Evolutionary conservation across 2,329 filamentous ascomycete genomes (phyloP).

Genomic region (Davidsoniella australis): DNA sequence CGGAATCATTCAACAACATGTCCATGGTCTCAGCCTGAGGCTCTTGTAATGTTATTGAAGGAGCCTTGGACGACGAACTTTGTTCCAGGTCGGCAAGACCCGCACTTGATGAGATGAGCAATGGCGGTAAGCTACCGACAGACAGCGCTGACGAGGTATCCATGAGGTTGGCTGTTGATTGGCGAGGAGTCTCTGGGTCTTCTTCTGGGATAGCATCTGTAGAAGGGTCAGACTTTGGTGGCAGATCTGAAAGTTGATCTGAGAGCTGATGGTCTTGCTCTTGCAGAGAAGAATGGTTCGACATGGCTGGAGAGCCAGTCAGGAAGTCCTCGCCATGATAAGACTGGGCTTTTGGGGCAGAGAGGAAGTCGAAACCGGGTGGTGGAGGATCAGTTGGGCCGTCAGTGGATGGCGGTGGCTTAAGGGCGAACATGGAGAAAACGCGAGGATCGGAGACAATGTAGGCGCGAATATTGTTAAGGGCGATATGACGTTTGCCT

Average conservation of each 20-base stretch:
- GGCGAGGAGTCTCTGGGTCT: conserved; percentile 8
- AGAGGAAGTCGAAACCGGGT: conserved; percentile 21
- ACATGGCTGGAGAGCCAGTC: conserved; percentile 12
- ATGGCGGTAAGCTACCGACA: conserved; percentile 5
- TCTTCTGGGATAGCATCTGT: conserved; percentile 1
- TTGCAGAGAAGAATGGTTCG: conserved; percentile 2
- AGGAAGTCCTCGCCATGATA: conserved; percentile 17
- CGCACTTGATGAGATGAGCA: neutral
- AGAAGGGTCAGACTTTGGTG: neutral
- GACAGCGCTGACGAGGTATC: neutral
- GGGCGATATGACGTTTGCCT: conserved; percentile 46
- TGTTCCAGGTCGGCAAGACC: neutral
- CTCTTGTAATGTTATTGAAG: neutral
- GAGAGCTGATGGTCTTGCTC: neutral
- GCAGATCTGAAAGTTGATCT: neutral
- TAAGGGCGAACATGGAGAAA: conserved; percentile 37
- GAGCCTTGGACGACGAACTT: neutral
- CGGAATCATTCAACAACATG: conserved; percentile 3
- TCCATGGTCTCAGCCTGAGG: conserved; percentile 3
- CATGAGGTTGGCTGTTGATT: conserved; percentile 3
- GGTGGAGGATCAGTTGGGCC: conserved; percentile 34
- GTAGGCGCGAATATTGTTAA: conserved; percentile 46
- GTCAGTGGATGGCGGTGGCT: conserved; percentile 22
- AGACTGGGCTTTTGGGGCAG: conserved; percentile 31
- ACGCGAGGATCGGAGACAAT: conserved; percentile 51